Evolutionary conservation across 108 stramenopile species (phyloP), one percentile per base, ranked within the genome.

Genomic region (Seminavis robusta): DNA sequence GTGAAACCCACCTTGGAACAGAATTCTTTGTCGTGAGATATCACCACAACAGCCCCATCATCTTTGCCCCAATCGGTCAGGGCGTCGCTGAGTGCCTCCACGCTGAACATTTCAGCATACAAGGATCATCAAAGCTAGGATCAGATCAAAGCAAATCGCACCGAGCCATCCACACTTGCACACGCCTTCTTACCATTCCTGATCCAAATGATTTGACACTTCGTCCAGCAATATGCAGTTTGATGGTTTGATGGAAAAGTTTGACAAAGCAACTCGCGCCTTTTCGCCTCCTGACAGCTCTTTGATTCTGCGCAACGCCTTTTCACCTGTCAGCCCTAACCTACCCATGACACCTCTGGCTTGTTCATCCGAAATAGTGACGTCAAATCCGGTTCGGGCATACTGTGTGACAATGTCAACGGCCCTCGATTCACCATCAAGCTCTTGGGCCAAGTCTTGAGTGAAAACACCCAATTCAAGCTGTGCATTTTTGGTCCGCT

Each of bases 361-460:
- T 26, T 78, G 65, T 57, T 94, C 63, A 51, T 95, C 82, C 3
- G 80, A 72, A 21, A 90, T 69, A n/a, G 75, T 81, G 3, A 82
- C 79, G 51, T 88, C 43, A 13, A 50, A 51, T 28, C 84, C 88
- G 36, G 47, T 67, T 13, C 88, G 56, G 13, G 88, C 88, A 61
- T 90, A 77, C 8, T 63, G 68, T 8, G 83, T 84, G 26, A 90
- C 88, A 6, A 90, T 57, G 51, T 90, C 84, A n/a, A 90, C 83
- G 17, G 88, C 88, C 4, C 84, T 77, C n/a, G 74, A 56, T 16
- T 44, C 50, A 0, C 74, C 52, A 71, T 89, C 85, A 15, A 93
- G 74, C 51, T 94, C 91, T 55, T 95, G 94, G 2, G 94, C 89
- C 46, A 95, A 47, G 63, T 97, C 95, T 72, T 95, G 94, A 2